Evolutionary conservation across 768 basidiomycete genomes (phyloP), one percentile per base, ranked within the genome.

Genomic region (Hericium alpestre): DNA sequence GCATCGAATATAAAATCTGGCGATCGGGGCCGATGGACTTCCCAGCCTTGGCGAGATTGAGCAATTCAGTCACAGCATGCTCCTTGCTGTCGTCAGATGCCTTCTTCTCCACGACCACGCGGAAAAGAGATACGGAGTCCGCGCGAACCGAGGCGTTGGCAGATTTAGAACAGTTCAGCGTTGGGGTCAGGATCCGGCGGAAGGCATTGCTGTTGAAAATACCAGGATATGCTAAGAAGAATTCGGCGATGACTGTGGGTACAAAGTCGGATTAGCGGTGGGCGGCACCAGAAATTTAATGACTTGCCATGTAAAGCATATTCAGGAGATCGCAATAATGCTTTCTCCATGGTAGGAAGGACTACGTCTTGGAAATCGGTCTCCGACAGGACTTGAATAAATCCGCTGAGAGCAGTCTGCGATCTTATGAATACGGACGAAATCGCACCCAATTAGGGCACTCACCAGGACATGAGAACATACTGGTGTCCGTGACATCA

Each of bases 11-110:
- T 9, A 98, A 74, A 4, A 83, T 68, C 16, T 94, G 83, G 67
- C 98, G 93, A 56, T 95, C 95, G 2, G 88, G 79, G 1, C 92
- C 91, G 0, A 84, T 73, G 0, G 93, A 90, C 74, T 96, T 99
- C 20, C 91, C 88, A 0, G 84, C 69, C 63, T 86, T 84, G 1
- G 92, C 88, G 0, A 92, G 75, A n/a, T 73, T 72, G 10, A 93
- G 72, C 4, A 93, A 69, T 60, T 95, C 91, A 9, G 73, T 73
- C 2, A 84, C 76, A 11, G 82, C 76, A 1, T 73, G 59, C 6
- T 74, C 72, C 10, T 75, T 63, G 22, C 78, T 73, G 4, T 72
- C 71, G 12, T 74, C 60, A 8, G 72, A 64, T 3, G 69, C 64
- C 10, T 71, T 67, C 27, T 70, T 68, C 13, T 66, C 61, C 9